Evolutionary conservation across 1,284 basidiomycete species (phyloP), one percentile per base, ranked within the genome.

Genomic region (Sanghuangporus baumii): DNA sequence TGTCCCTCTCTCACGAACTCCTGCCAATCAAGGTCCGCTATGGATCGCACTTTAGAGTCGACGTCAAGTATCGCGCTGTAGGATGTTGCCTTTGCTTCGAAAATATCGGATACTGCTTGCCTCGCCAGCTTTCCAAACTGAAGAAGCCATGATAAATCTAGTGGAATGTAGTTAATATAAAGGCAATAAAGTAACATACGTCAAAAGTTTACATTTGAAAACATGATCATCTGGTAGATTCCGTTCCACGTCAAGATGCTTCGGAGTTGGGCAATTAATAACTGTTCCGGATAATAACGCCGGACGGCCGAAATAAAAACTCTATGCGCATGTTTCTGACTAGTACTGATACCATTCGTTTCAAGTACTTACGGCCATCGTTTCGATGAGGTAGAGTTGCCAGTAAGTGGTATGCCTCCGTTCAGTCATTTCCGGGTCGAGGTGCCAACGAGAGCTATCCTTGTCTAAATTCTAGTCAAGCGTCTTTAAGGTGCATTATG

Each of bases 241-340:
- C 9, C 71, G 68, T 8, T 72, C 63, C 11, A 78, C 74, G 43
- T 79, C 78, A 7, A 71, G 67, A 59, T 85, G 83, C 40, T 75
- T 75, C 0, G 85, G 84, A 11, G 83, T 75, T 2, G 80, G 75
- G 46, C 80, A 83, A 60, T 88, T 86, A 41, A 85, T 76, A 71
- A 80, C 86, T 3, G 76, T 71, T 11, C 79, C 68, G 18, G 78
- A 81, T 63, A 86, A 78, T 60, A 74, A 80, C n/a, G 85, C 82
- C 16, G 84, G 88, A 61, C 85, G 74, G 2, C 85, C 88, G 47
- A 82, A 81, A 16, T 75, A 77, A 67, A 87, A 87, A 67, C 84
- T 88, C 87, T 88, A 66, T 57, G 61, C 6, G 46, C 36, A 20
- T 23, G 40, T 36, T 8, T 64, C 23, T 12, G 58, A 41, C 34